Evolutionary conservation across 208 protist genomes (phyloP).

Genomic region (Jaenimonas drosophilae): DNA sequence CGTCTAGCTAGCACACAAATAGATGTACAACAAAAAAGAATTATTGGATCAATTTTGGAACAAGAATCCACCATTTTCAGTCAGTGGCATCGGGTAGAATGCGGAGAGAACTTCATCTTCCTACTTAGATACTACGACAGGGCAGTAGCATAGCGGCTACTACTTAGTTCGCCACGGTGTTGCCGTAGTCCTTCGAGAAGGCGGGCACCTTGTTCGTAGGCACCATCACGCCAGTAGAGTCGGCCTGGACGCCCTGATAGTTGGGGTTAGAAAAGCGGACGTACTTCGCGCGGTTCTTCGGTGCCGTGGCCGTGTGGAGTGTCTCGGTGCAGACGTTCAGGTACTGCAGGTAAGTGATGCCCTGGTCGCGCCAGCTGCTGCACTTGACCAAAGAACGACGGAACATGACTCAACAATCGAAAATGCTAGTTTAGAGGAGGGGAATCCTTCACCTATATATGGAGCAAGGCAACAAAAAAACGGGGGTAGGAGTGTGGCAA

Average conservation of each 20-base stretch:
- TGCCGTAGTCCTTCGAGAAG: conserved; percentile 73
- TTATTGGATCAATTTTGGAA: neutral
- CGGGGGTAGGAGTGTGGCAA: neutral
- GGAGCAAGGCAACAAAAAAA: neutral
- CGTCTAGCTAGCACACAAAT: neutral
- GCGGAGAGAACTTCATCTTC: no score
- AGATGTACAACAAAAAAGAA: neutral
- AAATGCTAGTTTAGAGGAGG: conserved; percentile 2
- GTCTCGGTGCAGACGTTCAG: conserved; percentile 84
- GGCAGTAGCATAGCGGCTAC: no score
- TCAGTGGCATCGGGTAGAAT: neutral
- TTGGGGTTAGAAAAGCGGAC: conserved; percentile 56
- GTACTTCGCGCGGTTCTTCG: conserved; percentile 54
- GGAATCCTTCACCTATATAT: neutral
- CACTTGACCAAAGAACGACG: conserved; percentile 38
- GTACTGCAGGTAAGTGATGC: conserved; percentile 88
- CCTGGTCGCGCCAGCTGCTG: conserved; percentile 77
- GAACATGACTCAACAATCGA: conserved; percentile 25
- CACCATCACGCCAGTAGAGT: conserved; percentile 47
- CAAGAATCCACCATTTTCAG: neutral
- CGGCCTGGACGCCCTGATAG: conserved; percentile 49
- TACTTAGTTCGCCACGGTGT: neutral
- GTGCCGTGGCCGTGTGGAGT: conserved; percentile 69
- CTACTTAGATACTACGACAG: no score
- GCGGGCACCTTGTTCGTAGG: conserved; percentile 58